Evolutionary conservation across 306 rosid species (phyloP).

Genomic region (Prunus davidiana): DNA sequence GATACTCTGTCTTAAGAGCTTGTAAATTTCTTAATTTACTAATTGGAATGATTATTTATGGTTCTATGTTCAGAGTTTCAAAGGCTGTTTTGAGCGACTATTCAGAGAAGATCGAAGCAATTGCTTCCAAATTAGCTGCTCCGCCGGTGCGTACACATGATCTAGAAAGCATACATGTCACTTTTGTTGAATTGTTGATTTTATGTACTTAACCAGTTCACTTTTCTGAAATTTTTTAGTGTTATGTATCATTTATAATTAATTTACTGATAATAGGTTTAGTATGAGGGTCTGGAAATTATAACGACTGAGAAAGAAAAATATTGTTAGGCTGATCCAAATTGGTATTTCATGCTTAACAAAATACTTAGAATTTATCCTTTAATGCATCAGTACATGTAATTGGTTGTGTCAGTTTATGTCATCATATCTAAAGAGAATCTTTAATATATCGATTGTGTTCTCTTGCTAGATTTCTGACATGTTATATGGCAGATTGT

Average conservation of each 20-base stretch:
- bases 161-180: neutral
- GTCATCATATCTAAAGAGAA: neutral
- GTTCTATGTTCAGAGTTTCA: slow-evolving; percentile 54
- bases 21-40: neutral
- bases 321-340: neutral
- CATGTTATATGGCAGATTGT: neutral
- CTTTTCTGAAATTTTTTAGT: neutral
- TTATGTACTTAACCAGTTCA: neutral
- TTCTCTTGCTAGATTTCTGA: neutral
- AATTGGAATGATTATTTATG: neutral
- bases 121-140: slow-evolving; percentile 63
- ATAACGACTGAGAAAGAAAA: neutral
- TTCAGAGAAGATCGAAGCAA: slow-evolving; percentile 79
- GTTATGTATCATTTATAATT: neutral
- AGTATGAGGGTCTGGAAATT: neutral
- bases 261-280: neutral
- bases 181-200: too few relatives aligned
- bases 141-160: slow-evolving; percentile 39
- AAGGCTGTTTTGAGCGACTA: slow-evolving; percentile 68
- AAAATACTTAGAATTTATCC: neutral
- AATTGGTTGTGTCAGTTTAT: neutral
- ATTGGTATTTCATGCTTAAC: neutral
- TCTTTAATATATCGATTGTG: neutral
- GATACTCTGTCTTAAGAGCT: neutral
- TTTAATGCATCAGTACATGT: neutral